phyloP scores from a whole-genome alignment of 2,329 filamentous ascomycete genomes.

The Blumeria graminis region DNA sequence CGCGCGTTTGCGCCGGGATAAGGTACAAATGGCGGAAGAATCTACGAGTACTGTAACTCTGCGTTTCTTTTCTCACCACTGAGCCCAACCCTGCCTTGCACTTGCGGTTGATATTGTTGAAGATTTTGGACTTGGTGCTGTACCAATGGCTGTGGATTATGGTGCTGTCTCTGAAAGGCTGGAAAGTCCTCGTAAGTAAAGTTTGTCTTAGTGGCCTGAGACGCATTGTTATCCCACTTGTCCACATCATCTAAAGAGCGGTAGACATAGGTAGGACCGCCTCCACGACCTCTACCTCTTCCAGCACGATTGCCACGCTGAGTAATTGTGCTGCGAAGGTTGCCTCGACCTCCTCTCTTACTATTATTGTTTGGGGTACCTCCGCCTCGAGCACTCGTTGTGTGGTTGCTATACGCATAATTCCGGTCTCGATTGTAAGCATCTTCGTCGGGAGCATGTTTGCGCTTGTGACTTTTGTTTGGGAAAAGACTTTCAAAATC shows the following conservation, averaged over 20 bases:
- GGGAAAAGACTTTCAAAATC: slow-evolving; percentile 38
- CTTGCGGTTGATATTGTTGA: slow-evolving; percentile 6
- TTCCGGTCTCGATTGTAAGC: slow-evolving; percentile 9
- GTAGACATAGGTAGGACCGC: slow-evolving; percentile 24
- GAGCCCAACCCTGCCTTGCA: slow-evolving; percentile 9
- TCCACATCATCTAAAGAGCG: slow-evolving; percentile 42
- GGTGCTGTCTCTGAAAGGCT: slow-evolving; percentile 14
- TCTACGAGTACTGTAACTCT: slow-evolving; percentile 13
- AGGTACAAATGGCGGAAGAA: no score
- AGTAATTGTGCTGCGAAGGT: slow-evolving; percentile 18
- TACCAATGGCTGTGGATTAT: slow-evolving; percentile 14
- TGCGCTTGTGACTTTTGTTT: slow-evolving; percentile 35
- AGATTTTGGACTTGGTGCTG: slow-evolving; percentile 14
- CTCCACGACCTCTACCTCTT: slow-evolving; percentile 20
- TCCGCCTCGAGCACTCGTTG: slow-evolving; percentile 12
- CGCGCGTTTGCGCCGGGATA: no score
- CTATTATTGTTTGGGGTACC: slow-evolving; percentile 13
- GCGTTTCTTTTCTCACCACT: slow-evolving; percentile 6
- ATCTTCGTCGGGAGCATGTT: slow-evolving; percentile 34
- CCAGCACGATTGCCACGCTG: slow-evolving; percentile 19
- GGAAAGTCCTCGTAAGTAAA: slow-evolving; percentile 17
- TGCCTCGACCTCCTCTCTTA: slow-evolving; percentile 14
- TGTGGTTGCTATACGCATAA: slow-evolving; percentile 15
- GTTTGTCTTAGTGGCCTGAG: slow-evolving; percentile 12
- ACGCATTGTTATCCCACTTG: slow-evolving; percentile 21